Evolutionary conservation across 1,284 basidiomycete genomes (phyloP), one percentile per base, ranked within the genome.

Genomic region (Phellinidium pouzarii): DNA sequence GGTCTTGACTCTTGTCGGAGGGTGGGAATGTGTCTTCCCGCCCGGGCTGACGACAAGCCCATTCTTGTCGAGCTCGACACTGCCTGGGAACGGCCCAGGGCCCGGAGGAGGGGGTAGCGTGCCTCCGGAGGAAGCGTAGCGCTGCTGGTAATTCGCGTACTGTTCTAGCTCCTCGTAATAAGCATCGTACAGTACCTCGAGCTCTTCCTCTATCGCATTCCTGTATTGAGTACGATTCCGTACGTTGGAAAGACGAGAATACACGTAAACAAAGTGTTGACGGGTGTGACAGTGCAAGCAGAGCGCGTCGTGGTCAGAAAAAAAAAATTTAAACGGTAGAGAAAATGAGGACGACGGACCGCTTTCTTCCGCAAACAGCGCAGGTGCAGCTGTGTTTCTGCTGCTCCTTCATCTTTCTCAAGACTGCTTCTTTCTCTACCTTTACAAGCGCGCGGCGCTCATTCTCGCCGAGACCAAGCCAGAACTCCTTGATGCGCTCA

Each of bases 81-180:
- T 91, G 58, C 95, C 96, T 22, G 96, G 95, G 74, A 99, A 99
- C 1, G 96, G 96, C 19, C 95, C 95, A 4, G 95, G 95, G 19
- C 95, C 95, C 42, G 87, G 90, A 23, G 94, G 94, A 46, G 93
- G 91, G 59, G 91, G 83, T 61, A 92, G 80, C 48, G 85, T 87
- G 58, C 89, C 87, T 65, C 86, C 87, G 62, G 86, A 88, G 61
- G 82, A 84, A 63, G 88, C 87, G 71, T 92, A 93, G 70, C 86
- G 89, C 79, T 93, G 87, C 78, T 97, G 92, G 73, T 94, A 91
- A 71, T 91, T 88, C 70, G 94, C 94, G 79, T 98, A 98, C 75
- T 90, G 86, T 79, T 97, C 91, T 74, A 99, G 86, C 78, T 98
- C 94, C 70, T 96, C 91, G 80, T 98, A 98, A 81, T 99, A 99